These are phyloP conservation scores for Lathyrus aphaca DNA, from an alignment of 306 rosid genomes.

Conservation along the genomic window DNA sequence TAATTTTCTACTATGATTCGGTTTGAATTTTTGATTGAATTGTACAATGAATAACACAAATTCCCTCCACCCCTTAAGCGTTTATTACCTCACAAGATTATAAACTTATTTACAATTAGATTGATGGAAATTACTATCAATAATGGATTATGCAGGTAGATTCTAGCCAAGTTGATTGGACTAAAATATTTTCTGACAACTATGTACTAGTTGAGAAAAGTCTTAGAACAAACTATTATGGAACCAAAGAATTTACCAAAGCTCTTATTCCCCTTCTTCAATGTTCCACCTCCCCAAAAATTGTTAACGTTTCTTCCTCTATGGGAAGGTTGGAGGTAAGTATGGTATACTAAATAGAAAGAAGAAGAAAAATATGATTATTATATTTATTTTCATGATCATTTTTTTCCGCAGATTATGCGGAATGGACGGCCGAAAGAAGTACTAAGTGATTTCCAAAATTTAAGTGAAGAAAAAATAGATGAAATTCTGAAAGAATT, in stretches of 20 bases:
- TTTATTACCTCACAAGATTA: background rate
- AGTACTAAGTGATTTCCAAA: constrained; percentile 44
- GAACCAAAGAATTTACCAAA: constrained; percentile 49
- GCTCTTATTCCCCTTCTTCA: constrained; percentile 60
- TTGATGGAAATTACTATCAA: too few relatives aligned
- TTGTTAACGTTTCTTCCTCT: constrained; percentile 54
- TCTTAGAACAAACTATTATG: constrained; percentile 53
- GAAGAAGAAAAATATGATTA: too few relatives aligned
- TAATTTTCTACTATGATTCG: too few relatives aligned
- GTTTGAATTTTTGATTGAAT: too few relatives aligned
- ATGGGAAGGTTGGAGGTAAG: constrained; percentile 45
- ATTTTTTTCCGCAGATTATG: constrained; percentile 32
- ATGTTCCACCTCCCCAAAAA: constrained; percentile 56
- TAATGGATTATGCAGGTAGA: constrained; percentile 37
- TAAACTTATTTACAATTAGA: background rate
- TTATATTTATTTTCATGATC: too few relatives aligned
- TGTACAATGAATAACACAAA: background rate
- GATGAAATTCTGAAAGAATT: constrained; percentile 45
- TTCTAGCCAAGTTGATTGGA: constrained; percentile 28
- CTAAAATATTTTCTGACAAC: constrained; percentile 25
- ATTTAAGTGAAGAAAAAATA: constrained; percentile 46
- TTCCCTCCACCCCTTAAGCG: background rate
- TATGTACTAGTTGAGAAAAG: constrained; percentile 45
- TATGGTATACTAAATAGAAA: background rate
- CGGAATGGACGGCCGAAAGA: constrained; percentile 48